A percentile compares a stretch with the other conserved stretches of the same genome.
These are phyloP conservation scores for Lachancea sp. DNA, from an alignment of 805 yeast species.

Conservation along the genomic window DNA sequence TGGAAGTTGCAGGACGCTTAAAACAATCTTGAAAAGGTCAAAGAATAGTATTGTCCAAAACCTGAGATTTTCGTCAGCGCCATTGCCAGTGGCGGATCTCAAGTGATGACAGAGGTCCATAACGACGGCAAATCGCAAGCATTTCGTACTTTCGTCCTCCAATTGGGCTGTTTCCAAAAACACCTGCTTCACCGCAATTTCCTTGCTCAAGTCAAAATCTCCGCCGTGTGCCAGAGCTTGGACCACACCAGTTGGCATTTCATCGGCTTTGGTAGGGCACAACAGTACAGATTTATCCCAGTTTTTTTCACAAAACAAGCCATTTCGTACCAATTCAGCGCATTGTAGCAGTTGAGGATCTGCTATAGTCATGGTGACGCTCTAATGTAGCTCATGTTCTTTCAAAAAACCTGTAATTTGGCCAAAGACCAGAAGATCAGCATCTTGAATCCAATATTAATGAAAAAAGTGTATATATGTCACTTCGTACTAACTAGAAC, in stretches of 20 bases:
- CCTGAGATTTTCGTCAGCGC: conserved; percentile 11
- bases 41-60: conserved; percentile 24
- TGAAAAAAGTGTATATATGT: conserved; percentile 1
- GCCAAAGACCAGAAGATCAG: too few relatives aligned
- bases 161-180: conserved; percentile 2
- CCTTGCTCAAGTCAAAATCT: neutral
- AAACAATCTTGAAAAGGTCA: conserved; percentile 17
- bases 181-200: conserved; percentile 2
- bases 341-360: neutral
- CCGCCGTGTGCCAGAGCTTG: neutral
- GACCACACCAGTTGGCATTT: neutral
- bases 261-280: neutral
- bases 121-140: conserved; percentile 11
- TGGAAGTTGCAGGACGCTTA: conserved; percentile 26
- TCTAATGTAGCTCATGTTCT: too few relatives aligned
- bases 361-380: neutral
- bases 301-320: neutral
- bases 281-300: neutral
- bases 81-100: conserved; percentile 12
- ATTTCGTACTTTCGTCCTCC: conserved; percentile 3
- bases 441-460: neutral
- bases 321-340: neutral
- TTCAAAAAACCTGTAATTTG: too few relatives aligned
- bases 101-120: conserved; percentile 25
- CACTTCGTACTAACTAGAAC: conserved; percentile 1